A percentile compares a stretch with the other conserved stretches of the same genome.
These are phyloP conservation scores for Polytrichum commune DNA, from an alignment of 225 moss, liverwort and hornwort genomes.

Conservation along the genomic window DNA sequence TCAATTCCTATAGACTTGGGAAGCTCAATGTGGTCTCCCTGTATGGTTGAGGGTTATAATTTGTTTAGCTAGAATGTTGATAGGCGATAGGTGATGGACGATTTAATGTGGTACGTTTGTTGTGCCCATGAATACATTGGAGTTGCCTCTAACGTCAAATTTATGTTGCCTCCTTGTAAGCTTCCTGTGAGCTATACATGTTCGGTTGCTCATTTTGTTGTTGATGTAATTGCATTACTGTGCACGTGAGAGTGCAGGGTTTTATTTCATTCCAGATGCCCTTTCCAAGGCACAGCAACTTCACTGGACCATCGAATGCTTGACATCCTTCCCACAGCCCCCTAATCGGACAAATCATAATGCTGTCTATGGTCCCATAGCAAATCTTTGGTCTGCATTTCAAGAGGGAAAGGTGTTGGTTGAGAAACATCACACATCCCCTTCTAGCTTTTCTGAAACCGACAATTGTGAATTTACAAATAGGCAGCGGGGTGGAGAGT, in stretches of 20 bases:
- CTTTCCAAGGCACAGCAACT: constrained; percentile 63
- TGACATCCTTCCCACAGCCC: constrained; percentile 76
- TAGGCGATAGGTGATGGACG: no score
- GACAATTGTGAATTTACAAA: constrained; percentile 1
- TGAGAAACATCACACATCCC: constrained; percentile 29
- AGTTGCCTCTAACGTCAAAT: no score
- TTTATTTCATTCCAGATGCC: constrained; percentile 85
- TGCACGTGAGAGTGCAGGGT: constrained; percentile 42
- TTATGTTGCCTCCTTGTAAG: no score
- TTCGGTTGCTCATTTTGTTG: no score
- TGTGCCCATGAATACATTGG: no score
- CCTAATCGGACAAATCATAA: constrained; percentile 97
- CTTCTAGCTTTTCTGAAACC: constrained; percentile 12
- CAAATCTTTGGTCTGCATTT: constrained; percentile 62
- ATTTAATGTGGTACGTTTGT: neutral
- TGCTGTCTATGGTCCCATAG: constrained; percentile 71
- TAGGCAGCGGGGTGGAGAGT: neutral
- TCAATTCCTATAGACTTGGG: no score
- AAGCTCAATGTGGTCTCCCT: no score
- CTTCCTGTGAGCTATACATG: no score
- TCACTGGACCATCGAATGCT: constrained; percentile 67
- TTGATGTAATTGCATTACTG: no score
- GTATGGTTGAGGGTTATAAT: no score
- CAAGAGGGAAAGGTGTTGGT: constrained; percentile 48
- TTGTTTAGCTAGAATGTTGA: no score